Conservation (phyloP, 2,329 filamentous ascomycete species). For the Fusarium tupiense region DNA sequence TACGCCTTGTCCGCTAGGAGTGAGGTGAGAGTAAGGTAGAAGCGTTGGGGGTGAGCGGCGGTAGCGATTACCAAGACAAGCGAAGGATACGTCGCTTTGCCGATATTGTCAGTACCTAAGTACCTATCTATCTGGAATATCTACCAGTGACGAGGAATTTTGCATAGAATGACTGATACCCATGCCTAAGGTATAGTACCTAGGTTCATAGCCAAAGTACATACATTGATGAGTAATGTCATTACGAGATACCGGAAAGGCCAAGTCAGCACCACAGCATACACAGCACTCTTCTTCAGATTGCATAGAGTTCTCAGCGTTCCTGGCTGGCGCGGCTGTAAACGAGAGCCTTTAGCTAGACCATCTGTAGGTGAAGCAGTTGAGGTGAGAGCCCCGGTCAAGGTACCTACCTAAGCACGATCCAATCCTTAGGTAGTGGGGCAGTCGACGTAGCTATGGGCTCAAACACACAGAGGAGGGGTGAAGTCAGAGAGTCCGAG, state of each 20-base stretch:
- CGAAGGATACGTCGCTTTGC: slow-evolving; percentile 19
- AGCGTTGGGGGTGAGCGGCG: slow-evolving; percentile 17
- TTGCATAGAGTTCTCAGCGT: neutral
- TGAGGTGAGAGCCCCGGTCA: slow-evolving; percentile 28
- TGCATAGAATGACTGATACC: slow-evolving; percentile 6
- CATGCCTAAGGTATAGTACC: neutral
- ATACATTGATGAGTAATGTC: neutral
- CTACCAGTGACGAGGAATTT: slow-evolving; percentile 1
- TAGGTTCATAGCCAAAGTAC: neutral
- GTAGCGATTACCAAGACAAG: slow-evolving; percentile 31
- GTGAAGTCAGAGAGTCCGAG: neutral
- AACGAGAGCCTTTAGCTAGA: slow-evolving; percentile 6
- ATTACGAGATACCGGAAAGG: neutral
- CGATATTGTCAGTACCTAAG: neutral
- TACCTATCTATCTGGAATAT: neutral
- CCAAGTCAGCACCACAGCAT: neutral
- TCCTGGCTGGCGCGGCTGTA: slow-evolving; percentile 38
- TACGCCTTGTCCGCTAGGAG: slow-evolving; percentile 20
- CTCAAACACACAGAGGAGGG: slow-evolving; percentile 29
- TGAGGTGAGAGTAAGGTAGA: slow-evolving; percentile 1
- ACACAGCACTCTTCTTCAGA: neutral
- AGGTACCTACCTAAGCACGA: slow-evolving; percentile 8
- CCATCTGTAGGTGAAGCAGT: slow-evolving; percentile 15
- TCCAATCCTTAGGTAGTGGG: slow-evolving; percentile 6
- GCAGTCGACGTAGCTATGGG: slow-evolving; percentile 14